These are phyloP conservation scores for Colletotrichum magnum DNA, from an alignment of 2,329 filamentous ascomycete species.

Conservation along the genomic window DNA sequence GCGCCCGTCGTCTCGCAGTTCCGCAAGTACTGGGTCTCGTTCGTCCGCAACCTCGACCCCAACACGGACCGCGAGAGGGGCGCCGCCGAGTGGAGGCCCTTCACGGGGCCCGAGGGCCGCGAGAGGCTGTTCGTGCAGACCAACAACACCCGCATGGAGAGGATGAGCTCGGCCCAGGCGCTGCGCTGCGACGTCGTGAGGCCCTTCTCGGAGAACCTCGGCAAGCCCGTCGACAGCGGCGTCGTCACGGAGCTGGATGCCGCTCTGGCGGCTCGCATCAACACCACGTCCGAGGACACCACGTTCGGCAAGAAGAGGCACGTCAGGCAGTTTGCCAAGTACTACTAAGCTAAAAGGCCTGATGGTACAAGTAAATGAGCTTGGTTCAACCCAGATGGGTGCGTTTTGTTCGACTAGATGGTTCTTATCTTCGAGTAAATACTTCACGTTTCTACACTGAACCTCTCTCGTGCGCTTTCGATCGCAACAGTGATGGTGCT, in stretches of 20 bases:
- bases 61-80: conserved; percentile 65
- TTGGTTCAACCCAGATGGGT: too few species aligned
- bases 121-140: conserved; percentile 60
- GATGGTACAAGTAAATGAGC: neutral
- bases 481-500: too few species aligned
- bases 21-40: conserved; percentile 82
- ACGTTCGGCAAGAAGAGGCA: conserved; percentile 18
- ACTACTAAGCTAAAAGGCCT: neutral
- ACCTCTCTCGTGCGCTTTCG: too few species aligned
- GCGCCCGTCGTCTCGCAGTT: conserved; percentile 70
- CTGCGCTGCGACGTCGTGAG: conserved; percentile 36
- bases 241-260: conserved; percentile 38
- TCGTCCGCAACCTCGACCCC: conserved; percentile 76
- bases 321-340: conserved; percentile 12
- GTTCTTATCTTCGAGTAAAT: too few species aligned
- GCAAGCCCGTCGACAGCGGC: conserved; percentile 32
- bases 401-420: too few species aligned
- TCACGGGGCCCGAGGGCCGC: conserved; percentile 47
- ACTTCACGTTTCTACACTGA: too few species aligned
- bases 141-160: conserved; percentile 58
- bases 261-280: conserved; percentile 33
- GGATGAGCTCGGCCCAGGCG: conserved; percentile 44
- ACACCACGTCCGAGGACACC: conserved; percentile 33
- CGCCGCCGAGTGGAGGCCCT: conserved; percentile 67
- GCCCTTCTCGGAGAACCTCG: conserved; percentile 34